phyloP scores from a whole-genome alignment of 768 basidiomycete genomes.

The Zangia roseola region DNA sequence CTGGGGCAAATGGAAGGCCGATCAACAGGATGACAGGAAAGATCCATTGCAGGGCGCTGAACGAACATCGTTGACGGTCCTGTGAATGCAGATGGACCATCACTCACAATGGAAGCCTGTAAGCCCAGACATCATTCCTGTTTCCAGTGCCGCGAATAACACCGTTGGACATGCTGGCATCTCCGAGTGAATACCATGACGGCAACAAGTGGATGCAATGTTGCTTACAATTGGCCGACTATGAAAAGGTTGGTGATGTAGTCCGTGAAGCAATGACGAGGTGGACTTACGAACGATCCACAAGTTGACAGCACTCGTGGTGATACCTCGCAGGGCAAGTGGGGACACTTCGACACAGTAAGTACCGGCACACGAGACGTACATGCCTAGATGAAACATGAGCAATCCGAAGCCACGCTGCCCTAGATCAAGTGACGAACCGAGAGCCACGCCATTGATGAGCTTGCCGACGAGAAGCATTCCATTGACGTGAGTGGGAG shows the following conservation, averaged over 20 bases:
- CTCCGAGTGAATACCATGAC: background rate
- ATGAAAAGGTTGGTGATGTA: background rate
- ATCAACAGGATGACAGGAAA: conserved; percentile 31
- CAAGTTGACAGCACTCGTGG: conserved; percentile 24
- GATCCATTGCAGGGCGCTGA: conserved; percentile 33
- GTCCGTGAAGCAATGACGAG: background rate
- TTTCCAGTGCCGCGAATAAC: conserved; percentile 25
- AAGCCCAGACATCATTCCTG: conserved; percentile 21
- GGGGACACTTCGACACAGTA: conserved; percentile 31
- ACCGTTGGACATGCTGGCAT: conserved; percentile 24
- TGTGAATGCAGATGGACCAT: background rate
- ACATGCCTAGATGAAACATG: conserved; percentile 17
- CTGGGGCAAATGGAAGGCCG: conserved; percentile 33
- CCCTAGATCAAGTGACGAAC: conserved; percentile 1
- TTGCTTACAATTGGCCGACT: conserved; percentile 26
- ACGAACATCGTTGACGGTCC: background rate
- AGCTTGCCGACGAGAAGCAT: conserved; percentile 27
- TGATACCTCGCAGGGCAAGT: conserved; percentile 25
- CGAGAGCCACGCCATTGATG: conserved; percentile 27
- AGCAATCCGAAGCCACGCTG: background rate
- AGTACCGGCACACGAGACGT: conserved; percentile 20
- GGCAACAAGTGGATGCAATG: no score
- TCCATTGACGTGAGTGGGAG: conserved; percentile 21
- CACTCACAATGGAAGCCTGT: conserved; percentile 28
- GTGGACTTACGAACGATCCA: conserved; percentile 23